A percentile compares a stretch with the other conserved stretches of the same genome.
phyloP scores from a whole-genome alignment of 176 grass and related monocot genomes.

The Oryza meyeriana region DNA sequence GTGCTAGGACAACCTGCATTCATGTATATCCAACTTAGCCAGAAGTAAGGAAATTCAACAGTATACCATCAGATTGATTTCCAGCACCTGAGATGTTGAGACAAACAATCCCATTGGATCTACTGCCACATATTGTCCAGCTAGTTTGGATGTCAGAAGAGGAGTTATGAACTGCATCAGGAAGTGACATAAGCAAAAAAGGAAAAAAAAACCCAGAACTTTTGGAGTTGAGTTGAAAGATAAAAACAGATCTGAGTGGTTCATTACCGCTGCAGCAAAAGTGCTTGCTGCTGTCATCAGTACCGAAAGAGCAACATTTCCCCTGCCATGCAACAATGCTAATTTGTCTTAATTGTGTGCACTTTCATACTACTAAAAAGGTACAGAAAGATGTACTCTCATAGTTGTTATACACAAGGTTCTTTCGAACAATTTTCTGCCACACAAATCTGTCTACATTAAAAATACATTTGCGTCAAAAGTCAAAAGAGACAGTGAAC shows the following conservation, averaged over 20 bases:
- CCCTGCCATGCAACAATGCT: slow-evolving; percentile 51
- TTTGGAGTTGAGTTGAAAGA: background rate
- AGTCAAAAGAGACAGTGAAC: background rate
- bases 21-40: slow-evolving; percentile 12
- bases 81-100: slow-evolving; percentile 75
- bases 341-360: background rate
- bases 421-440: background rate
- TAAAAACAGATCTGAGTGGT: slow-evolving; percentile 8
- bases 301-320: slow-evolving; percentile 89
- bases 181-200: background rate
- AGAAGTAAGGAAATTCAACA: background rate
- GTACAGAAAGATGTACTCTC: background rate
- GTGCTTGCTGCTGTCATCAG: slow-evolving; percentile 94
- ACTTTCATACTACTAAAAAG: background rate
- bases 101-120: slow-evolving; percentile 81
- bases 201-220: background rate
- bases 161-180: slow-evolving; percentile 84
- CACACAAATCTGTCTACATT: background rate
- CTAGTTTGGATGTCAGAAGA: slow-evolving; percentile 82
- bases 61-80: background rate
- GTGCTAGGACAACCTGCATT: slow-evolving; percentile 83
- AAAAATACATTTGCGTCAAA: background rate
- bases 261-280: slow-evolving; percentile 73
- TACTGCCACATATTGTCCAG: slow-evolving; percentile 86
- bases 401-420: background rate